Conservation (phyloP, 2,329 filamentous ascomycete genomes). For the Penicillium glabrum region DNA sequence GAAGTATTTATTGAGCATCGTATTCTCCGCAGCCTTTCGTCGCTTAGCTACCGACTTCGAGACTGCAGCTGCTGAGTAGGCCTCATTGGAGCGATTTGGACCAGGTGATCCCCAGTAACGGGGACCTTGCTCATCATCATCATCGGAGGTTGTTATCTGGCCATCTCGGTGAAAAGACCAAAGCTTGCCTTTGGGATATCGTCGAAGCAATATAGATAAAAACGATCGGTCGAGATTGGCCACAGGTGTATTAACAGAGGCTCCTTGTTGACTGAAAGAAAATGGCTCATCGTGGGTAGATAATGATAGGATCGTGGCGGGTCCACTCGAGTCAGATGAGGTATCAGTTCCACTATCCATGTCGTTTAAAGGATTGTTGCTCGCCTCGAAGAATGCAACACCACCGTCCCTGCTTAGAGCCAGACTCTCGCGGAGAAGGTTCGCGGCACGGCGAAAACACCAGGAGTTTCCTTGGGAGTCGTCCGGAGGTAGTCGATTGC, state of each 20-base stretch:
- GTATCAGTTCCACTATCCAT: conserved; percentile 30
- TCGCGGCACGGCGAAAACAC: conserved; percentile 50
- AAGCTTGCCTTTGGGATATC: conserved; percentile 50
- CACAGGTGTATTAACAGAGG: conserved; percentile 29
- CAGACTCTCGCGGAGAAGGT: conserved; percentile 50
- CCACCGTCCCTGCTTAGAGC: conserved; percentile 48
- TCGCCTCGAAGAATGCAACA: conserved; percentile 40
- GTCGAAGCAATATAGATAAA: conserved; percentile 37
- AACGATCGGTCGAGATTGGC: conserved; percentile 34
- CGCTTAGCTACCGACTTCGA: conserved; percentile 26
- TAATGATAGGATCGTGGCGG: conserved; percentile 34
- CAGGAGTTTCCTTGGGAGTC: conserved; percentile 40
- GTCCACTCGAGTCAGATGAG: conserved; percentile 26
- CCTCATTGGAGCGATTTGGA: conserved; percentile 7
- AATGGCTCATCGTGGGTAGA: conserved; percentile 40
- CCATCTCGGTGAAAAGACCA: conserved; percentile 51
- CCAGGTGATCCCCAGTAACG: conserved; percentile 8
- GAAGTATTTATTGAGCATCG: conserved; percentile 46
- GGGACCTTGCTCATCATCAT: conserved; percentile 43
- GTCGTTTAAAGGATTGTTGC: conserved; percentile 27
- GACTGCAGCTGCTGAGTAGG: conserved; percentile 10
- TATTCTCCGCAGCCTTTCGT: conserved; percentile 37
- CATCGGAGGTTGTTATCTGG: conserved; percentile 45
- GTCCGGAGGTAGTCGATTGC: conserved; percentile 27
- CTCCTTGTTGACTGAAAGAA: conserved; percentile 23